phyloP scores from a whole-genome alignment of 768 basidiomycete genomes.

The Rhodotorula babjevae region DNA sequence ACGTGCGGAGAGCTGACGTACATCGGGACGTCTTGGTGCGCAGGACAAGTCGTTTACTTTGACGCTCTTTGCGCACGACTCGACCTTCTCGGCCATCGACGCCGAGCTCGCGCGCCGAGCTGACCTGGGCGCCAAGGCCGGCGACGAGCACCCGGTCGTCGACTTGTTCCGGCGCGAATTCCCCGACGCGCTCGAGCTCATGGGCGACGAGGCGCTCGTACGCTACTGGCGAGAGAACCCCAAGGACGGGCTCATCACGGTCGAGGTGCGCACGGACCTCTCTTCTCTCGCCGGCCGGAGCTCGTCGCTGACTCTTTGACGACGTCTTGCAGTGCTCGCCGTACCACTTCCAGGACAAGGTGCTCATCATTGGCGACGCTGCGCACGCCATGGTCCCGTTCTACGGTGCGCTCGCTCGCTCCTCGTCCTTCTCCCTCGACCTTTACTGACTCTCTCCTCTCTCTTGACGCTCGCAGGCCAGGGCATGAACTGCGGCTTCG shows the following conservation, averaged over 20 bases:
- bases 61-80: slow-evolving; percentile 73
- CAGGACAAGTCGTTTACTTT: slow-evolving; percentile 97
- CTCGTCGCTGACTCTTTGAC: not conserved
- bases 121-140: slow-evolving; percentile 48
- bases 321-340: slow-evolving; percentile 60
- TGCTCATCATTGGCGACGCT: slow-evolving; percentile 83
- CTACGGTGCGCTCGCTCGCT: slow-evolving; percentile 52
- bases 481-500: slow-evolving; percentile 93
- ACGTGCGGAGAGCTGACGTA: not conserved
- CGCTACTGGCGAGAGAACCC: slow-evolving; percentile 78
- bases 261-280: slow-evolving; percentile 62
- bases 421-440: not conserved
- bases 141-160: slow-evolving; percentile 18
- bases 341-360: slow-evolving; percentile 85
- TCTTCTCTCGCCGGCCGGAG: not conserved
- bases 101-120: slow-evolving; percentile 55
- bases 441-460: not conserved
- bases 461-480: slow-evolving; percentile 55
- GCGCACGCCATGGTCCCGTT: slow-evolving; percentile 99
- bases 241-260: slow-evolving; percentile 80
- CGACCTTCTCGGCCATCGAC: slow-evolving; percentile 60
- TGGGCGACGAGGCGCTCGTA: slow-evolving; percentile 73
- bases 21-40: not conserved
- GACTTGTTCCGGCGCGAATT: slow-evolving; percentile 73
- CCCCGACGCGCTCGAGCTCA: slow-evolving; percentile 76